phyloP scores from a whole-genome alignment of 305 asterid species.

The Solanum aculeatissimum region DNA sequence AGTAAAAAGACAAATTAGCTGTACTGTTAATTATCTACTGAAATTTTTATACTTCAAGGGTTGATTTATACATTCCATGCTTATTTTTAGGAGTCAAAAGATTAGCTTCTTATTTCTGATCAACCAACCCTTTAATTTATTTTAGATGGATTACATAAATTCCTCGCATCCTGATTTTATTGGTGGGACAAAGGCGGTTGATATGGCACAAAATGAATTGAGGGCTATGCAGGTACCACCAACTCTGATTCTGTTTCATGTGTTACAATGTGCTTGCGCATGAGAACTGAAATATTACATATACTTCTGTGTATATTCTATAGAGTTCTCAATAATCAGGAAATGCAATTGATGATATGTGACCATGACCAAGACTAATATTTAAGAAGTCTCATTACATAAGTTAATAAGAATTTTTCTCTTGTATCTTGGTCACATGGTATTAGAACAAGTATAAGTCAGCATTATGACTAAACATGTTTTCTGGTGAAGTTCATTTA shows the following conservation, averaged over 20 bases:
- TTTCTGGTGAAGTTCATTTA: not conserved
- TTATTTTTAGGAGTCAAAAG: not conserved
- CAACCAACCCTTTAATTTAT: not conserved
- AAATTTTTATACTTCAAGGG: not conserved
- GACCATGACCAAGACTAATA: not conserved
- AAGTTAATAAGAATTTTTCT: not conserved
- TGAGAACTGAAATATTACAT: not conserved
- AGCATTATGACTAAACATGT: not conserved
- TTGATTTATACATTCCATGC: not conserved
- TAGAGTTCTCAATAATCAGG: not conserved
- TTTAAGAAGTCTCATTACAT: not conserved
- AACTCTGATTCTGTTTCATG: not conserved
- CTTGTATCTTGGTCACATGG: not conserved
- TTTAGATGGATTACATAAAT: conserved; percentile 13
- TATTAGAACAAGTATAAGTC: not conserved
- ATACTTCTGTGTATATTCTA: not conserved
- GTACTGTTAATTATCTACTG: not conserved
- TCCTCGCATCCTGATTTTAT: conserved; percentile 10
- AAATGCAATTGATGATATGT: not conserved
- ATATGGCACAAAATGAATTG: conserved; percentile 3
- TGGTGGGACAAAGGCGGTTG: conserved; percentile 13
- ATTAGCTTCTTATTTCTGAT: not conserved
- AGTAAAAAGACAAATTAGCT: not conserved
- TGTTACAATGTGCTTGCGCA: not conserved
- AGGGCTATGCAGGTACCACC: conserved; percentile 4